A percentile compares a stretch with the other conserved stretches of the same genome.
These are phyloP conservation scores for Fomitopsis schrenkii DNA, from an alignment of 1,284 basidiomycete species.

Conservation along the genomic window DNA sequence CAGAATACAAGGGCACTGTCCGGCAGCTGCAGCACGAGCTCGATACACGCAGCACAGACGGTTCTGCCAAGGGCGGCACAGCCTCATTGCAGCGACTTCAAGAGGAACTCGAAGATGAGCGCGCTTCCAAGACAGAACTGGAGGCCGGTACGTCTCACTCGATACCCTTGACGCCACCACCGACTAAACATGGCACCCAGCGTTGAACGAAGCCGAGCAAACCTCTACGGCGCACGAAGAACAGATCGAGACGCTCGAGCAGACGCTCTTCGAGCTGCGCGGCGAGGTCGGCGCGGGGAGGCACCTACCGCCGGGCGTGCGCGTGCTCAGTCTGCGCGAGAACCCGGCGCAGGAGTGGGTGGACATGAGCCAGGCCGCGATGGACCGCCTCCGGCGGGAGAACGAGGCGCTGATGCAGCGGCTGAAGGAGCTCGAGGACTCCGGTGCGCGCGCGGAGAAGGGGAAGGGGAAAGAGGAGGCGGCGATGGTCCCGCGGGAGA, in stretches of 20 bases:
- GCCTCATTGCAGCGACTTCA: slow-evolving; percentile 34
- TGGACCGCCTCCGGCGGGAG: slow-evolving; percentile 71
- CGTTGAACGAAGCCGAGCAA: slow-evolving; percentile 36
- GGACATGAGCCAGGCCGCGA: slow-evolving; percentile 59
- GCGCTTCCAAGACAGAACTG: slow-evolving; percentile 32
- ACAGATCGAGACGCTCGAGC: slow-evolving; percentile 62
- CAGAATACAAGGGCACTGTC: slow-evolving; percentile 50
- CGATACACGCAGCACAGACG: slow-evolving; percentile 35
- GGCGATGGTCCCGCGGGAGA: slow-evolving; percentile 57
- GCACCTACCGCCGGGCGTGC: slow-evolving; percentile 68
- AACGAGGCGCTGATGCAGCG: slow-evolving; percentile 67
- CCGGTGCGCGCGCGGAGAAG: slow-evolving; percentile 24
- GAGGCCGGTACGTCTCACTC: slow-evolving; percentile 40
- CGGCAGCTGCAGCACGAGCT: slow-evolving; percentile 40
- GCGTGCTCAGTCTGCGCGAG: slow-evolving; percentile 65
- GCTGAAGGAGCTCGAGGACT: slow-evolving; percentile 51
- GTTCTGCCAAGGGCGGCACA: slow-evolving; percentile 20
- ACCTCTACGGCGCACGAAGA: slow-evolving; percentile 37
- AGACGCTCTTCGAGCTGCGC: slow-evolving; percentile 68
- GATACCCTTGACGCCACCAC: not conserved
- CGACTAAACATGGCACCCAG: slow-evolving; percentile 23
- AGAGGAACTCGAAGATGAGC: slow-evolving; percentile 38
- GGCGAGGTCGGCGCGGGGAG: slow-evolving; percentile 75
- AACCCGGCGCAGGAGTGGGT: slow-evolving; percentile 77
- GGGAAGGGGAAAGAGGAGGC: slow-evolving; percentile 12